A percentile compares a stretch with the other conserved stretches of the same genome.
Conservation (phyloP, 2,329 filamentous ascomycete species). For the Nannizzia gypsea region DNA sequence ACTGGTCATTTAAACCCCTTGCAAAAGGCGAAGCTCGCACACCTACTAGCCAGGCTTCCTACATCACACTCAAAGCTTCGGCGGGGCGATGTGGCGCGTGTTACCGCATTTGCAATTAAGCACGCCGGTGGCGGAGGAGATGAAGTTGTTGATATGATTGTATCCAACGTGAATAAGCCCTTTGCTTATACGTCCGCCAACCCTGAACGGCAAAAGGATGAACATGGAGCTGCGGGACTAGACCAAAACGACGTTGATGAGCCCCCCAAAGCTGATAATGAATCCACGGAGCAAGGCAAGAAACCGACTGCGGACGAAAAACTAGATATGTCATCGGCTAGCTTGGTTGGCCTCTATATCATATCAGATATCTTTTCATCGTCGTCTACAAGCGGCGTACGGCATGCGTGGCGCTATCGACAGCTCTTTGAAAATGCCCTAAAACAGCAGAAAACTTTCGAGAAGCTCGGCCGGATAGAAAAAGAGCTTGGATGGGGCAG, state of each 20-base stretch:
- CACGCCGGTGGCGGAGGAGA: constrained; percentile 76
- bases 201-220: constrained; percentile 30
- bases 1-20: constrained; percentile 66
- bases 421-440: constrained; percentile 66
- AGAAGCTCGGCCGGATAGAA: constrained; percentile 60
- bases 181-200: constrained; percentile 63
- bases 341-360: constrained; percentile 70
- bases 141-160: constrained; percentile 81
- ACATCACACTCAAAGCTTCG: constrained; percentile 61
- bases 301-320: constrained; percentile 32
- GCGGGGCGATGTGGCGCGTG: constrained; percentile 72
- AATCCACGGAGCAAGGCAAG: constrained; percentile 23
- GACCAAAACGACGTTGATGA: constrained; percentile 25
- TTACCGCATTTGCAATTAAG: constrained; percentile 79
- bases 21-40: constrained; percentile 70
- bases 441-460: constrained; percentile 57
- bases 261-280: constrained; percentile 22
- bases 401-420: constrained; percentile 77
- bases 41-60: constrained; percentile 72
- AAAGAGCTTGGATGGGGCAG: constrained; percentile 66
- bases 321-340: constrained; percentile 58
- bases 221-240: constrained; percentile 13
- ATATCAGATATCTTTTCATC: constrained; percentile 70
- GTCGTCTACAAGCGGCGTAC: constrained; percentile 60
- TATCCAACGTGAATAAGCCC: constrained; percentile 68